Evolutionary conservation across 1,284 basidiomycete genomes (phyloP).

Genomic region (Xerocomus minutiporus): DNA sequence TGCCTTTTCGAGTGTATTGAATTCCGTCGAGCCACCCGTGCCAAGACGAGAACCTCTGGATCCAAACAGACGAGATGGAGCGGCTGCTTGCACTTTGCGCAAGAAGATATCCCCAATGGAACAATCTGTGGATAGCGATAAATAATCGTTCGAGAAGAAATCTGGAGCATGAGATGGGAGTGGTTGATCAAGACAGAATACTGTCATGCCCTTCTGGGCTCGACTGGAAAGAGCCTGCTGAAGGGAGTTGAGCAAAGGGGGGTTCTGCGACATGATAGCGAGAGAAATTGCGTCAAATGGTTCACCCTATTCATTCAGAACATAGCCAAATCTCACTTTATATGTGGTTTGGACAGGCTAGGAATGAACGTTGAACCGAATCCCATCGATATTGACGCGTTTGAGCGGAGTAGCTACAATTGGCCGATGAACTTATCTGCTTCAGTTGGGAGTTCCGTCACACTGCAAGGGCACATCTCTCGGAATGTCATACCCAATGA

Average conservation of each 20-base stretch:
- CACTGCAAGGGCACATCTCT: too few species aligned
- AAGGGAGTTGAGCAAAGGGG: constrained; percentile 12
- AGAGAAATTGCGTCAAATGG: not conserved
- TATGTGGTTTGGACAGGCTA: not conserved
- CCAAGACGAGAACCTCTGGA: constrained; percentile 57
- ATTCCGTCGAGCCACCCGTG: constrained; percentile 40
- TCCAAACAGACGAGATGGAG: constrained; percentile 39
- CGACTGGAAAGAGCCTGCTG: constrained; percentile 15
- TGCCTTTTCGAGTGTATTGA: constrained; percentile 12
- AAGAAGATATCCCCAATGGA: constrained; percentile 35
- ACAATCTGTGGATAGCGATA: constrained; percentile 45
- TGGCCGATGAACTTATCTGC: not conserved
- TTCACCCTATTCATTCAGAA: not conserved
- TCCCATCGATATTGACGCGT: not conserved
- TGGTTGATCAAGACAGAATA: constrained; percentile 18
- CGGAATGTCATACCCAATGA: too few species aligned
- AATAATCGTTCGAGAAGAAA: constrained; percentile 60
- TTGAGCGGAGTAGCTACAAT: not conserved
- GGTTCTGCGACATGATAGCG: constrained; percentile 9
- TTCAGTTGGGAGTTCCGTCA: not conserved
- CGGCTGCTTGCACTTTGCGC: constrained; percentile 20
- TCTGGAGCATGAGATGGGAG: constrained; percentile 40
- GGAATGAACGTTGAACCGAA: not conserved
- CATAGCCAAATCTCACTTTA: not conserved
- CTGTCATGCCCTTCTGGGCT: constrained; percentile 4